Conservation (phyloP, 345 rosid species). For the Gossypium australe region DNA sequence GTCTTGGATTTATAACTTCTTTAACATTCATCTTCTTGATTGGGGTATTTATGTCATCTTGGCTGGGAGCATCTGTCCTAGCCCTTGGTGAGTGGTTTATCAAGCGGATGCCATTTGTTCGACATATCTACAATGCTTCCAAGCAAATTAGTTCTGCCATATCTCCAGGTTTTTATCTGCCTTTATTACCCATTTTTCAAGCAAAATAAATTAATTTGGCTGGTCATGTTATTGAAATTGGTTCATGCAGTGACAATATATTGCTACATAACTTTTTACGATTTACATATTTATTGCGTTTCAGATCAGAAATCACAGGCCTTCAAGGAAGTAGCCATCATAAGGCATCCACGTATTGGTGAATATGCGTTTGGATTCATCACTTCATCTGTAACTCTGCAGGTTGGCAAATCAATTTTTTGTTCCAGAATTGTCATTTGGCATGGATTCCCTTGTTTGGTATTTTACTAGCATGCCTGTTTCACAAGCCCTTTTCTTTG, state of each 20-base stretch:
- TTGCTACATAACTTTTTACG: constrained; percentile 2
- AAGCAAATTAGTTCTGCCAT: constrained; percentile 99
- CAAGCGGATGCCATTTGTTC: constrained; percentile 96
- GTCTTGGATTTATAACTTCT: constrained; percentile 94
- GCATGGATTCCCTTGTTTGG: background rate
- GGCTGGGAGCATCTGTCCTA: constrained; percentile 96
- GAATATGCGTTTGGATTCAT: constrained; percentile 99
- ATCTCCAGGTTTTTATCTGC: constrained; percentile 65
- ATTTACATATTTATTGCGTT: constrained; percentile 15
- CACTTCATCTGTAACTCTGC: constrained; percentile 76
- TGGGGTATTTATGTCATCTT: constrained; percentile 99
- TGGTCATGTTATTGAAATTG: constrained; percentile 3
- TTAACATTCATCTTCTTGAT: constrained; percentile 88
- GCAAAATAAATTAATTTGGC: background rate
- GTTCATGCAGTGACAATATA: background rate
- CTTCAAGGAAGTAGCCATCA: constrained; percentile 98
- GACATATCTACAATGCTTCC: constrained; percentile 94
- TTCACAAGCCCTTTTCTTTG: background rate
- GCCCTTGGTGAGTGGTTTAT: constrained; percentile 98
- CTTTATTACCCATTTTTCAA: background rate
- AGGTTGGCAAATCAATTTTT: constrained; percentile 41
- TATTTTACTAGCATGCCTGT: background rate
- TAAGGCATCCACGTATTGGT: constrained; percentile 96
- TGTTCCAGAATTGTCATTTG: background rate
- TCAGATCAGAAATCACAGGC: constrained; percentile 95